A percentile compares a stretch with the other conserved stretches of the same genome.
phyloP scores from a whole-genome alignment of 139 green algal species.

The Pedinophyceae sp. region DNA sequence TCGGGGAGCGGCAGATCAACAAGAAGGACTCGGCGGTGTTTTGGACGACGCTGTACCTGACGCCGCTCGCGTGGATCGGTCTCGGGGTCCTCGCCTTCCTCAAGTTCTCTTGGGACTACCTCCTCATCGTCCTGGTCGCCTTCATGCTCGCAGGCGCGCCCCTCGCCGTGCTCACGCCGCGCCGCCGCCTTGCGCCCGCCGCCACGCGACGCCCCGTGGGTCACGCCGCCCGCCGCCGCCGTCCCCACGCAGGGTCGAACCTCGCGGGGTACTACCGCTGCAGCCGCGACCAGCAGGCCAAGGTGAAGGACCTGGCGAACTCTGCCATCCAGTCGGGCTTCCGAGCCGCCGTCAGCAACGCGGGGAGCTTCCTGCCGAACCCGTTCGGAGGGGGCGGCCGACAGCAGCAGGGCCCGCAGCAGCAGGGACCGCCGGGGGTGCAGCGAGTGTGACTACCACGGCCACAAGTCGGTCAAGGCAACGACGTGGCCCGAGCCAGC shows the following conservation, averaged over 20 bases:
- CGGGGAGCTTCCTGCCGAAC: too few species aligned
- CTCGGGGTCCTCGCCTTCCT: conserved; percentile 44
- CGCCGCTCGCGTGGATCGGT: conserved; percentile 40
- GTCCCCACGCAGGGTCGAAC: too few species aligned
- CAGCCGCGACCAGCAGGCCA: conserved; percentile 41
- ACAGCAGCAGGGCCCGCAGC: too few species aligned
- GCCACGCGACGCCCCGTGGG: background rate
- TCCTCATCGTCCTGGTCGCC: conserved; percentile 68
- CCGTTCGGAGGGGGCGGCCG: too few species aligned
- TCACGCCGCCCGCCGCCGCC: background rate
- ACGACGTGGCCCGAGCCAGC: too few species aligned
- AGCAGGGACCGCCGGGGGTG: too few species aligned
- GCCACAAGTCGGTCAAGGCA: too few species aligned
- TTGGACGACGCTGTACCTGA: conserved; percentile 3
- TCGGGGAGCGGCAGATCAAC: conserved; percentile 49
- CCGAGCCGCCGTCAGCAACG: too few species aligned
- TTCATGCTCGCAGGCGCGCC: conserved; percentile 50
- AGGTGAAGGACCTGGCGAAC: conserved; percentile 18
- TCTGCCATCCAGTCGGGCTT: too few species aligned
- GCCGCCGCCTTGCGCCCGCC: too few species aligned
- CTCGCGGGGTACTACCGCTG: conserved; percentile 79
- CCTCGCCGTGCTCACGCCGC: background rate
- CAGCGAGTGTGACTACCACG: too few species aligned
- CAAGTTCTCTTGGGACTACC: conserved; percentile 50
- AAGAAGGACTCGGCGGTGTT: conserved; percentile 33